These are phyloP conservation scores for Zalerion maritima DNA, from an alignment of 495 filamentous ascomycete genomes.

Conservation along the genomic window DNA sequence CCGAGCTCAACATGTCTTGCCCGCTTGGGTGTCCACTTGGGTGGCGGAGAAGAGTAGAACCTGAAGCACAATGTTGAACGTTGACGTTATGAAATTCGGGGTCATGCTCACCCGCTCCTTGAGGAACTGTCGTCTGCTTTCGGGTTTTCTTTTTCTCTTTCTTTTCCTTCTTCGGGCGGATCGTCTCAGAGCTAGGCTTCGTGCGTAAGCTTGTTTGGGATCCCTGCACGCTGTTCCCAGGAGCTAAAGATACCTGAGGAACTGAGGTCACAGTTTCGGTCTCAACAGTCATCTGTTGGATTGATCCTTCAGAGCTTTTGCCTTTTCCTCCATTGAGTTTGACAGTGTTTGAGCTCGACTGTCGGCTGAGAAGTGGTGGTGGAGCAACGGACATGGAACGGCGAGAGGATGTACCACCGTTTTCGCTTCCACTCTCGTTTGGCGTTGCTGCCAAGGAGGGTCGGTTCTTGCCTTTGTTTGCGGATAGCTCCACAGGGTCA, in stretches of 20 bases:
- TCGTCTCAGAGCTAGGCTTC: constrained; percentile 84
- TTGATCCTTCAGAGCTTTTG: constrained; percentile 58
- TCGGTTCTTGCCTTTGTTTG: too few relatives aligned
- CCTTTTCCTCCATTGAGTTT: constrained; percentile 28
- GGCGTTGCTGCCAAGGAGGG: constrained; percentile 17
- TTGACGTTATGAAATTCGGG: too few relatives aligned
- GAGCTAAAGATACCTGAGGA: constrained; percentile 69
- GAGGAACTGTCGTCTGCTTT: constrained; percentile 55
- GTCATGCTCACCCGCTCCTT: constrained; percentile 62
- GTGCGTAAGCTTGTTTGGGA: constrained; percentile 61
- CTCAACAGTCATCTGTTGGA: constrained; percentile 93
- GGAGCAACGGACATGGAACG: constrained; percentile 20
- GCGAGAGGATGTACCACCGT: constrained; percentile 27
- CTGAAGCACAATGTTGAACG: constrained; percentile 10
- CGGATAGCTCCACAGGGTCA: constrained; percentile 17
- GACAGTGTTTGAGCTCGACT: constrained; percentile 25
- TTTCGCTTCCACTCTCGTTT: constrained; percentile 50
- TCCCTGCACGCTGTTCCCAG: constrained; percentile 48
- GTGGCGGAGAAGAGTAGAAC: too few relatives aligned
- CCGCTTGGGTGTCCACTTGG: too few relatives aligned
- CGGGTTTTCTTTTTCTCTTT: constrained; percentile 78
- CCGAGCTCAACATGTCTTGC: too few relatives aligned
- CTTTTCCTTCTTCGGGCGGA: constrained; percentile 75
- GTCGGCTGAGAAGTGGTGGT: constrained; percentile 24
- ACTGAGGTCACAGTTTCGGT: constrained; percentile 91